Conservation (phyloP, 2,329 filamentous ascomycete genomes). For the Ophiosphaerella narmari region DNA sequence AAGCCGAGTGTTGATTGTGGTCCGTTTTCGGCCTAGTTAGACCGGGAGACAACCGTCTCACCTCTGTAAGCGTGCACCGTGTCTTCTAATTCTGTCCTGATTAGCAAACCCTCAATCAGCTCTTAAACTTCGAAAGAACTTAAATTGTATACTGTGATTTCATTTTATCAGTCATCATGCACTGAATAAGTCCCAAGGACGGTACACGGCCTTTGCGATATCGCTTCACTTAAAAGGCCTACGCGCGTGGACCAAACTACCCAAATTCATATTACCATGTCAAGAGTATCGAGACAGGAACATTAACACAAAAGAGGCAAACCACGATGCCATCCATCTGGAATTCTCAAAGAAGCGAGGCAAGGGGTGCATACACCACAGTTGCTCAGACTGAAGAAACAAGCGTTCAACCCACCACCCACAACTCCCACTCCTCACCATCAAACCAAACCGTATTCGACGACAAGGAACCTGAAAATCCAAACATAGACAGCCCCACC, state of each 20-base stretch:
- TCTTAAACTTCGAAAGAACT: neutral
- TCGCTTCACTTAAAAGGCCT: neutral
- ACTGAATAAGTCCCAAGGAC: too few species aligned
- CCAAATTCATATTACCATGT: neutral
- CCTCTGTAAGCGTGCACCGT: constrained; percentile 12
- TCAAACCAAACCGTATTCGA: constrained; percentile 4
- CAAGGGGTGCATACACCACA: constrained; percentile 36
- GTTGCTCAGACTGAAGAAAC: constrained; percentile 38
- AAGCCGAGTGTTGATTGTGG: constrained; percentile 1
- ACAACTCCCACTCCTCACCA: constrained; percentile 14
- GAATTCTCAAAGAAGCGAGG: constrained; percentile 16
- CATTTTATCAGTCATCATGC: too few species aligned
- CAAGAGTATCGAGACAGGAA: neutral
- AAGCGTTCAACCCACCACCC: constrained; percentile 17
- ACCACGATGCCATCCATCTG: constrained; percentile 26
- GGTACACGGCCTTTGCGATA: neutral
- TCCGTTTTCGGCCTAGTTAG: constrained; percentile 12
- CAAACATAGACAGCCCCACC: constrained; percentile 23
- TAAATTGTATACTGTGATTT: neutral
- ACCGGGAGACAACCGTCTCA: constrained; percentile 1
- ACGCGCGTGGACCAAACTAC: neutral
- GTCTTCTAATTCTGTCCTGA: constrained; percentile 4
- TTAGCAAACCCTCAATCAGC: neutral
- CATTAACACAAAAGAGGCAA: neutral
- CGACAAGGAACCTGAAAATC: constrained; percentile 3